Percentiles rank a stretch among this genome's conserved stretches.
These are phyloP conservation scores for Gamsiella multidivaricata DNA, from an alignment of 192 early-diverging fungal genomes.

Conservation along the genomic window DNA sequence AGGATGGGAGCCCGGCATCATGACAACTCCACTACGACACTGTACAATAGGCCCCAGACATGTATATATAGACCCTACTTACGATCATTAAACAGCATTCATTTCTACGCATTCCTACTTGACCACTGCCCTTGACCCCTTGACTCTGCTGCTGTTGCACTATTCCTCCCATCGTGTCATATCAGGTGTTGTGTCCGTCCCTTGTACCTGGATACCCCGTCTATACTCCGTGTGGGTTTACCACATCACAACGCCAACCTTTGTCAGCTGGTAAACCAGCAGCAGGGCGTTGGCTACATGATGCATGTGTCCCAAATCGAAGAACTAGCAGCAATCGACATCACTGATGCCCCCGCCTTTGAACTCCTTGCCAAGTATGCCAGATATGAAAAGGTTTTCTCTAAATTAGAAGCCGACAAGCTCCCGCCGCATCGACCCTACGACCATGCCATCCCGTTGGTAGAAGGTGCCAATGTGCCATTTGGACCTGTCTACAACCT, in stretches of 20 bases:
- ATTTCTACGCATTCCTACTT: too few relatives aligned
- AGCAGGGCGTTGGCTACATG: constrained; percentile 8
- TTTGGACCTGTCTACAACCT: constrained; percentile 38
- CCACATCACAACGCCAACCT: constrained; percentile 2
- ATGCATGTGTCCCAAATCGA: constrained; percentile 17
- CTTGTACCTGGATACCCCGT: too few relatives aligned
- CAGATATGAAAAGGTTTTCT: constrained; percentile 1
- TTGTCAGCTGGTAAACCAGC: not conserved
- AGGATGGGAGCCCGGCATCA: too few relatives aligned
- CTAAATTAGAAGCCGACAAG: constrained; percentile 2
- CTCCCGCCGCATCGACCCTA: constrained; percentile 11
- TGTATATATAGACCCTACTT: too few relatives aligned
- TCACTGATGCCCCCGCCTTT: not conserved
- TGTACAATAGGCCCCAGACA: too few relatives aligned
- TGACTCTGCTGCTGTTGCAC: too few relatives aligned
- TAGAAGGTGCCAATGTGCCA: not conserved
- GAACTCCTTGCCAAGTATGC: constrained; percentile 15
- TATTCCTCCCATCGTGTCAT: too few relatives aligned
- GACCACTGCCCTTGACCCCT: too few relatives aligned
- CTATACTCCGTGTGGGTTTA: too few relatives aligned
- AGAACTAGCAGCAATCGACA: not conserved
- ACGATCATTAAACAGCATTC: too few relatives aligned
- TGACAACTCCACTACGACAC: too few relatives aligned
- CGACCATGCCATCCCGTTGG: constrained; percentile 20
- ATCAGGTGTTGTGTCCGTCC: too few relatives aligned